A percentile compares a stretch with the other conserved stretches of the same genome.
These are phyloP conservation scores for Pulveroboletus ravenelii DNA, from an alignment of 768 basidiomycete genomes.

Conservation along the genomic window DNA sequence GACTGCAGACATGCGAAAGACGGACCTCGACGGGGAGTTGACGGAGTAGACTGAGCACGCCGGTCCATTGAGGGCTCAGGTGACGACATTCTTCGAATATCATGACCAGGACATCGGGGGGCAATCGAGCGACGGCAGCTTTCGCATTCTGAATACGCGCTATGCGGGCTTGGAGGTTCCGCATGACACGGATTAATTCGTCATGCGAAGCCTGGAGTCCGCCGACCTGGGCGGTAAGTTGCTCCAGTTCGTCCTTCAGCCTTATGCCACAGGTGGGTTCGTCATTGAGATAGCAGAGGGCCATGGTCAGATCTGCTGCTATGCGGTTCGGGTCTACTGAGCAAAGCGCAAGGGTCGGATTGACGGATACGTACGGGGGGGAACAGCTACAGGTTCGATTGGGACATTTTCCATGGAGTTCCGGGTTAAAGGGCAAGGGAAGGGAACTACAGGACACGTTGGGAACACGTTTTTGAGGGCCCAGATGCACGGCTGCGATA, in stretches of 20 bases:
- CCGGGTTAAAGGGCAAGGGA: slow-evolving; percentile 25
- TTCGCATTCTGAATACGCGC: slow-evolving; percentile 30
- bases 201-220: slow-evolving; percentile 29
- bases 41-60: slow-evolving; percentile 30
- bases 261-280: slow-evolving; percentile 3
- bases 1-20: slow-evolving; percentile 31
- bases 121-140: slow-evolving; percentile 28
- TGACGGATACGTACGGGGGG: slow-evolving; percentile 18
- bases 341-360: neutral
- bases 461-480: slow-evolving; percentile 27
- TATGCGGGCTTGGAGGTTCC: slow-evolving; percentile 25
- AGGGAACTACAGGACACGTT: slow-evolving; percentile 20
- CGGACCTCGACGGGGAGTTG: slow-evolving; percentile 32
- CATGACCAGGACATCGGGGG: slow-evolving; percentile 29
- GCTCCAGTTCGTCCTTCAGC: slow-evolving; percentile 23
- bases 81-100: slow-evolving; percentile 31
- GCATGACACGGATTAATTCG: slow-evolving; percentile 23
- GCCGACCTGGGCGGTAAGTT: slow-evolving; percentile 23
- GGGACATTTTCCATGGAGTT: slow-evolving; percentile 17
- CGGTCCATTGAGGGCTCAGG: slow-evolving; percentile 29
- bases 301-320: slow-evolving; percentile 17
- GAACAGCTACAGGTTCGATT: slow-evolving; percentile 16
- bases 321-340: slow-evolving; percentile 1
- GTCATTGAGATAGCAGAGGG: slow-evolving; percentile 23
- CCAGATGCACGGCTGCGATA: slow-evolving; percentile 12